Evolutionary conservation across 2,329 filamentous ascomycete species (phyloP), one percentile per base, ranked within the genome.

Genomic region (Annulohypoxylon truncatum): DNA sequence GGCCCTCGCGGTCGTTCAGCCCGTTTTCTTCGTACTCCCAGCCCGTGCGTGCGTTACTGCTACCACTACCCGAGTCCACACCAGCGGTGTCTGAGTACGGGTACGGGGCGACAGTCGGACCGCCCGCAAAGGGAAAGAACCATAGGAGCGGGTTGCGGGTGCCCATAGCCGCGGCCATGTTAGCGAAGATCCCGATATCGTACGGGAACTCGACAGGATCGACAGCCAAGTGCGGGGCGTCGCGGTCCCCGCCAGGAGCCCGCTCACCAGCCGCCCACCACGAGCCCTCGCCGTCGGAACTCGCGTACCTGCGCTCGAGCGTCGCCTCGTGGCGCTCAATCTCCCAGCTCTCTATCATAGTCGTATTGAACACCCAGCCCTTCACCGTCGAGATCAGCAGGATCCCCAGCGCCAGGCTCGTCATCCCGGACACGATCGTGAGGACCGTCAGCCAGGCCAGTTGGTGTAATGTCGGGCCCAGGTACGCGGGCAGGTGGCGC

Each of bases 261-360:
- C 62, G 56, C 38, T 68, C 65, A 28, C 46, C 68, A 15, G 60
- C 3, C 78, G 80, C 1, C 76, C 80, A 56, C 82, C 78, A 46
- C 83, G 79, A 71, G 18, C 68, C 67, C 9, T 72, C 74, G 26
- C 79, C 77, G 6, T 78, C 79, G 31, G 78, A 56, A n/a, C 31
- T 20, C 2, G 53, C 79, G 50, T 73, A 71, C 4, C 82, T 79
- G 28, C 85, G 81, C 20, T 82, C 79, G 22, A 89, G 78, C 1
- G 89, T 77, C 7, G 85, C 81, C 68, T 88, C 85, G 77, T 91
- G 89, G 0, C 88, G 82, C 70, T 91, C 88, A 48, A 88, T 77
- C 74, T 91, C 92, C 92, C 92, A 95, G 66, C 85, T 84, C 79
- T 96, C 93, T 72, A 96, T 96, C 77, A 92, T 93, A 22, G 92